Evolutionary conservation across 2,329 filamentous ascomycete genomes (phyloP).

Genomic region (Sclerotinia glacialis): DNA sequence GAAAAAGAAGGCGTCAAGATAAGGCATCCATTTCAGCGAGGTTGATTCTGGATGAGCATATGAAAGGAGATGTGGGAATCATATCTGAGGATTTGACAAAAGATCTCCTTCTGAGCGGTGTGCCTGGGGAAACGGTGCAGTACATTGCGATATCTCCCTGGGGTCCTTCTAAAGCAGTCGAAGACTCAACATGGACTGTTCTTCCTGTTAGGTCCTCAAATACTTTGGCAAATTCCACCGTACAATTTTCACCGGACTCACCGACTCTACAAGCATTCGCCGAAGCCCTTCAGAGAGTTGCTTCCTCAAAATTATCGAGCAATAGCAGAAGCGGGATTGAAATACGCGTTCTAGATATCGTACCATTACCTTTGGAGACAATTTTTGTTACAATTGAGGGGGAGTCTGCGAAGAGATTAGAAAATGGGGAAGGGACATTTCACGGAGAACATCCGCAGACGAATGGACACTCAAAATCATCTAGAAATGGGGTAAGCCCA

Average conservation of each 20-base stretch:
- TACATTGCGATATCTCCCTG: conserved; percentile 74
- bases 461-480: conserved; percentile 42
- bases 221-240: conserved; percentile 68
- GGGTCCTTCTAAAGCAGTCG: conserved; percentile 55
- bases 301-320: conserved; percentile 71
- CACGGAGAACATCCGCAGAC: conserved; percentile 59
- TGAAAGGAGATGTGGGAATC: conserved; percentile 81
- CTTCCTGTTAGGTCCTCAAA: conserved; percentile 68
- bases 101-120: conserved; percentile 71
- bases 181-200: conserved; percentile 77
- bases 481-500: conserved; percentile 40
- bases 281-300: conserved; percentile 65
- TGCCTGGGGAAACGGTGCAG: conserved; percentile 43
- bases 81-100: conserved; percentile 82
- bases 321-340: conserved; percentile 77
- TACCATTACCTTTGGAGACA: conserved; percentile 75
- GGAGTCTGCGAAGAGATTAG: conserved; percentile 73
- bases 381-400: conserved; percentile 85
- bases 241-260: conserved; percentile 73
- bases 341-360: conserved; percentile 76
- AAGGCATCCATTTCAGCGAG: conserved; percentile 76
- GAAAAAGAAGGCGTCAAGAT: conserved; percentile 58
- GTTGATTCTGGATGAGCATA: conserved; percentile 78
- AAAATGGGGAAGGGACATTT: conserved; percentile 81
- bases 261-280: conserved; percentile 77